These are phyloP conservation scores for Hydnomerulius pinastri DNA, from an alignment of 768 basidiomycete genomes.

Conservation along the genomic window DNA sequence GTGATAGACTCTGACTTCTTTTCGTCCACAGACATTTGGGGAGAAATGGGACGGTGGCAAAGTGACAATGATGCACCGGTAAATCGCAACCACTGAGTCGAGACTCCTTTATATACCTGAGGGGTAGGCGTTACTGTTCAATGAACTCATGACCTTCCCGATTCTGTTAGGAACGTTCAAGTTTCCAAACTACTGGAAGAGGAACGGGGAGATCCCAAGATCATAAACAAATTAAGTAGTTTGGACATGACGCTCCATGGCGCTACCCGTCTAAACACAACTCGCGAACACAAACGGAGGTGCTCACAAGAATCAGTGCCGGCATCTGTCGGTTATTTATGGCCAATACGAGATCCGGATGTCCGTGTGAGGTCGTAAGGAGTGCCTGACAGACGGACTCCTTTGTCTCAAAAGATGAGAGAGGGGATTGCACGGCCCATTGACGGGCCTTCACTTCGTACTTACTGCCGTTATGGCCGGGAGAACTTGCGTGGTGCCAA, in stretches of 20 bases:
- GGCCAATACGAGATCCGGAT: neutral
- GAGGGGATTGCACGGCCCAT: too few relatives aligned
- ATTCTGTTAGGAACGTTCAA: neutral
- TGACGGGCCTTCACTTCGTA: too few relatives aligned
- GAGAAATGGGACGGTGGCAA: too few relatives aligned
- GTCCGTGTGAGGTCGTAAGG: neutral
- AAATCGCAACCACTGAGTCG: neutral
- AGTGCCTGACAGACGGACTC: neutral
- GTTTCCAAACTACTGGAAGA: neutral
- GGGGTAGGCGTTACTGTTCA: neutral
- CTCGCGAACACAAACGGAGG: neutral
- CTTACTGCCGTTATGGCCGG: too few relatives aligned
- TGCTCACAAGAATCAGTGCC: neutral
- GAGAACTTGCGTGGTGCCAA: too few relatives aligned
- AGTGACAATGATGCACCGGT: neutral
- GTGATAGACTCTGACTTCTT: slow-evolving; percentile 11
- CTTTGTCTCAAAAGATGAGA: too few relatives aligned
- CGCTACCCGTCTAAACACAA: neutral
- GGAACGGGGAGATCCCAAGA: neutral
- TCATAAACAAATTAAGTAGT: neutral
- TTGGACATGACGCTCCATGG: neutral
- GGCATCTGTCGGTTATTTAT: neutral
- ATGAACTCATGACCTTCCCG: neutral
- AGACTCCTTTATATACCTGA: slow-evolving; percentile 7
- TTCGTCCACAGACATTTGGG: slow-evolving; percentile 9